phyloP scores from a whole-genome alignment of 2,329 filamentous ascomycete genomes.

The Monilinia laxa region DNA sequence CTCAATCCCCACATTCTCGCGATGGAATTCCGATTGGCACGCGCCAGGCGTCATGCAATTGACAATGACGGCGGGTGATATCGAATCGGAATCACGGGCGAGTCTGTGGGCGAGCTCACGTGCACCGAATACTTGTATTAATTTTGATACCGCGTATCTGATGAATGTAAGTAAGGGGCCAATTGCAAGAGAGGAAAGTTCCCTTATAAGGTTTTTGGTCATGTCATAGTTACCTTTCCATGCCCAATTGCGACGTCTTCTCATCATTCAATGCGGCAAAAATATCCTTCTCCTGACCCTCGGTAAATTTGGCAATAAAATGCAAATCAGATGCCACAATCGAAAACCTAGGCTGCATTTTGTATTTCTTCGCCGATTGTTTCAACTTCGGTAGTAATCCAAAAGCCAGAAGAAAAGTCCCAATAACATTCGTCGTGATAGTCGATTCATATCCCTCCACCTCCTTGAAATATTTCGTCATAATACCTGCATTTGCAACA shows the following conservation, averaged over 20 bases:
- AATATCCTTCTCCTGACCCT: slow-evolving; percentile 30
- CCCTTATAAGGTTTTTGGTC: background rate
- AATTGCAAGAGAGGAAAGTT: slow-evolving; percentile 1
- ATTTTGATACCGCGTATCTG: slow-evolving; percentile 23
- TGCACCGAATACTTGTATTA: slow-evolving; percentile 14
- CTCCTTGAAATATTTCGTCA: background rate
- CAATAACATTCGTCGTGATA: slow-evolving; percentile 37
- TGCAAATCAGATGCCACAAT: slow-evolving; percentile 32
- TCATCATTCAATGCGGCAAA: slow-evolving; percentile 30
- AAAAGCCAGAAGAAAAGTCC: slow-evolving; percentile 36
- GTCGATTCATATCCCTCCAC: slow-evolving; percentile 30
- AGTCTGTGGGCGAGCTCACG: slow-evolving; percentile 9
- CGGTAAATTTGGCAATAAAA: slow-evolving; percentile 31
- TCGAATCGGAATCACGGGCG: background rate
- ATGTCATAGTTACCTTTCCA: slow-evolving; percentile 9
- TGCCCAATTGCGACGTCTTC: slow-evolving; percentile 17
- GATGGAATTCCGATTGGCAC: slow-evolving; percentile 20
- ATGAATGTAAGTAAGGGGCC: background rate
- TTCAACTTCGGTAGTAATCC: slow-evolving; percentile 35
- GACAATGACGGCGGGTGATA: slow-evolving; percentile 13
- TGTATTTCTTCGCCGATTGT: slow-evolving; percentile 24
- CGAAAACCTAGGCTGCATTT: slow-evolving; percentile 27
- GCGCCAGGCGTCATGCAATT: slow-evolving; percentile 19
- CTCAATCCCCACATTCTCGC: slow-evolving; percentile 2
- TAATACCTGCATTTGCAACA: slow-evolving; percentile 42